These are phyloP conservation scores for Vanrija humicola DNA, from an alignment of 1,284 basidiomycete species.

Conservation along the genomic window DNA sequence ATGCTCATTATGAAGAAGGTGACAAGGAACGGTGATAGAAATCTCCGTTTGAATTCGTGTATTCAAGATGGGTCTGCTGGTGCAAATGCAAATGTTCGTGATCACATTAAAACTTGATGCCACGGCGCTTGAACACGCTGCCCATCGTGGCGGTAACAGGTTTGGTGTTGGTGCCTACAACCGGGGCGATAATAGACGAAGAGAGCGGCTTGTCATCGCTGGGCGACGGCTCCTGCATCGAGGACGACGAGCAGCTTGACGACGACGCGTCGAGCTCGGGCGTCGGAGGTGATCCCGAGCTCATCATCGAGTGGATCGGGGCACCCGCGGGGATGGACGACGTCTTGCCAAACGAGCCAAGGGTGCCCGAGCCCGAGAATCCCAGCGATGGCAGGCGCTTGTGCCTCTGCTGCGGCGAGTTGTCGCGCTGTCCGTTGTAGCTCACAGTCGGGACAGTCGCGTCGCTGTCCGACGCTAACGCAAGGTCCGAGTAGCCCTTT, in stretches of 20 bases:
- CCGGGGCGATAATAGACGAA: neutral
- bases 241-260: constrained; percentile 19
- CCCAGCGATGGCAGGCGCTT: neutral
- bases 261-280: constrained; percentile 30
- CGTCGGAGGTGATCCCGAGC: constrained; percentile 21
- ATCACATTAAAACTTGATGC: constrained; percentile 5
- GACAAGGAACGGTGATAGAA: no score
- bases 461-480: no score
- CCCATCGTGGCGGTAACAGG: neutral
- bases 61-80: no score
- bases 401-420: neutral
- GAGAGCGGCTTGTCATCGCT: constrained; percentile 5
- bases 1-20: no score
- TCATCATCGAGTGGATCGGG: neutral
- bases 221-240: constrained; percentile 11
- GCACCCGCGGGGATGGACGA: neutral
- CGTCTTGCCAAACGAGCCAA: neutral
- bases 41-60: no score
- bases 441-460: neutral
- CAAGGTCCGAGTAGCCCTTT: no score
- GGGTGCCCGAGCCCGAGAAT: neutral
- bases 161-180: neutral
- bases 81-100: no score
- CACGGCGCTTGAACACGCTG: constrained; percentile 15
- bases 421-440: neutral